These are phyloP conservation scores for Lactarius sanguifluus DNA, from an alignment of 768 basidiomycete species.

Conservation along the genomic window DNA sequence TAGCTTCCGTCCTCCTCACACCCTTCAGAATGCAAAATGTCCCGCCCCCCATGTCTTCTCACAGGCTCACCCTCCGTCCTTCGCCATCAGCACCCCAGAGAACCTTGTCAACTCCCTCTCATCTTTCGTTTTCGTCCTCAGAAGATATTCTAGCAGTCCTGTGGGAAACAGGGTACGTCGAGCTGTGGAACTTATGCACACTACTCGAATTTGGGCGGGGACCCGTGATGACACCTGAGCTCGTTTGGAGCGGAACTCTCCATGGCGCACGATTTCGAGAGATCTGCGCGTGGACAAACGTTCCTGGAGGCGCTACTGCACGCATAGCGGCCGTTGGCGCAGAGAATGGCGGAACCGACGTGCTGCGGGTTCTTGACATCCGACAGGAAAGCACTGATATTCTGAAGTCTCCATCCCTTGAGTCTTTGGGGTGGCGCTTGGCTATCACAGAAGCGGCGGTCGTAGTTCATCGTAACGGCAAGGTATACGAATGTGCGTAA, in stretches of 20 bases:
- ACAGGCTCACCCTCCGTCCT: constrained; percentile 40
- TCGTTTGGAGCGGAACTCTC: constrained; percentile 37
- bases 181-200: constrained; percentile 70
- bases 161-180: constrained; percentile 66
- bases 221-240: constrained; percentile 58
- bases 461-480: constrained; percentile 20
- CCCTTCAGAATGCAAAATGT: constrained; percentile 93
- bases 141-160: constrained; percentile 63
- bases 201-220: constrained; percentile 55
- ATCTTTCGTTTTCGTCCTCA: constrained; percentile 59
- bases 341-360: constrained; percentile 14
- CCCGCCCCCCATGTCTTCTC: constrained; percentile 96
- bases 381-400: neutral
- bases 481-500: constrained; percentile 24
- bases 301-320: constrained; percentile 1
- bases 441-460: constrained; percentile 23
- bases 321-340: constrained; percentile 23
- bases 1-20: constrained; percentile 78
- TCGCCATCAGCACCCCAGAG: constrained; percentile 41
- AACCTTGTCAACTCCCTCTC: constrained; percentile 58
- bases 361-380: constrained; percentile 19
- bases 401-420: constrained; percentile 10
- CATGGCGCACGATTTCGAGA: constrained; percentile 26
- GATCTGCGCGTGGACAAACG: constrained; percentile 17
- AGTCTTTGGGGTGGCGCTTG: constrained; percentile 36